phyloP scores from a whole-genome alignment of 495 filamentous ascomycete species.

The Penicillium soppii region DNA sequence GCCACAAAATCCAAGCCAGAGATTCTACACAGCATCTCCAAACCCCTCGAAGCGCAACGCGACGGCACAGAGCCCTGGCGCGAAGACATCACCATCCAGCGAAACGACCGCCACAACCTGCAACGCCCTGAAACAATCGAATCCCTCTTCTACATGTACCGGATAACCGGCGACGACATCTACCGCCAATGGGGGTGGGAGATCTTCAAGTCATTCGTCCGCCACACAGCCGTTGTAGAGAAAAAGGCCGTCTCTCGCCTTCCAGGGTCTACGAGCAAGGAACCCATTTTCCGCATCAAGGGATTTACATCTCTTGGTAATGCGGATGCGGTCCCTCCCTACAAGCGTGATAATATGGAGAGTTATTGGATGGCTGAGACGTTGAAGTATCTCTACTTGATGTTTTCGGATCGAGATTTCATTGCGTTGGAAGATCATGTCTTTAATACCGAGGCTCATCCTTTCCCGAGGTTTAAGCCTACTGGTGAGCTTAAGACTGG shows the following conservation, averaged over 20 bases:
- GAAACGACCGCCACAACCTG: conserved; percentile 82
- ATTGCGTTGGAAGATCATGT: conserved; percentile 83
- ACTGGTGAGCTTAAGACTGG: conserved; percentile 78
- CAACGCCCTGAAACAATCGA: conserved; percentile 95
- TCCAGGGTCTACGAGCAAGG: conserved; percentile 4
- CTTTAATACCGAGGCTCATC: conserved; percentile 95
- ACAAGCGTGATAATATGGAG: conserved; percentile 79
- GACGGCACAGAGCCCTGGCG: conserved; percentile 50
- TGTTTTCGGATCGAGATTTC: conserved; percentile 84
- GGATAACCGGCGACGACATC: conserved; percentile 86
- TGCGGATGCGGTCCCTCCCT: conserved; percentile 66
- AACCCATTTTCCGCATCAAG: conserved; percentile 27
- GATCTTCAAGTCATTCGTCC: conserved; percentile 91
- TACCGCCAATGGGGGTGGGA: conserved; percentile 98
- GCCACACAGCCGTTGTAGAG: conserved; percentile 73
- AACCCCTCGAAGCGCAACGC: conserved; percentile 25
- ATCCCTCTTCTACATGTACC: conserved; percentile 97
- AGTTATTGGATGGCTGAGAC: conserved; percentile 98
- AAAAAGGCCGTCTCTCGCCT: conserved; percentile 28
- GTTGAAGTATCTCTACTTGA: conserved; percentile 93
- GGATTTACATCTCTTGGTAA: conserved; percentile 82
- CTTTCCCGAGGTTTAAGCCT: conserved; percentile 81
- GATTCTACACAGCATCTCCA: conserved; percentile 34
- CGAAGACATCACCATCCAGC: conserved; percentile 74
- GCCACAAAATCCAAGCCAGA: conserved; percentile 22